Percentiles rank a stretch among this genome's conserved stretches.
phyloP scores from a whole-genome alignment of 495 filamentous ascomycete genomes.

The Pyronema omphalodes region DNA sequence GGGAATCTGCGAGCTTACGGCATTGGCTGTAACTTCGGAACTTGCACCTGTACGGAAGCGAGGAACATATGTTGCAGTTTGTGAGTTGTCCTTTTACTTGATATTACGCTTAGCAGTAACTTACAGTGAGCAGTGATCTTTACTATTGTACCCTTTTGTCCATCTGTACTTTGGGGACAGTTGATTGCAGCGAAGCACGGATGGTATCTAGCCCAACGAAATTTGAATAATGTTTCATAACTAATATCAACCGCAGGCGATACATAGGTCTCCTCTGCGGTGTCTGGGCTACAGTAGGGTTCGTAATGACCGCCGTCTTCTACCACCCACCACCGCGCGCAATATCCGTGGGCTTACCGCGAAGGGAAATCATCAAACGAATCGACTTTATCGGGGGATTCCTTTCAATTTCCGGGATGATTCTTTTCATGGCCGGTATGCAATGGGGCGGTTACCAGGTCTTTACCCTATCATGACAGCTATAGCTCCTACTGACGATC shows the following conservation, averaged over 20 bases:
- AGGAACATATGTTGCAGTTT: slow-evolving; percentile 46
- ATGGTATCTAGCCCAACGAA: slow-evolving; percentile 27
- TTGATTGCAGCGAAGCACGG: slow-evolving; percentile 39
- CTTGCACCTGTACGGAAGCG: slow-evolving; percentile 48
- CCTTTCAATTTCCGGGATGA: slow-evolving; percentile 44
- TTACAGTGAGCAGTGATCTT: slow-evolving; percentile 32
- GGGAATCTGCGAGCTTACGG: slow-evolving; percentile 47
- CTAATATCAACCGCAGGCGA: slow-evolving; percentile 17
- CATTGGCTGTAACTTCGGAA: slow-evolving; percentile 49
- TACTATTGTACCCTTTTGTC: slow-evolving; percentile 49
- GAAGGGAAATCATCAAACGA: slow-evolving; percentile 33
- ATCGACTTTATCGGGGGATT: slow-evolving; percentile 52
- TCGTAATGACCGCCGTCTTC: slow-evolving; percentile 42
- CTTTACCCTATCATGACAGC: slow-evolving; percentile 4
- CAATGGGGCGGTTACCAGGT: slow-evolving; percentile 52
- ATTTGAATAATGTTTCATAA: not conserved
- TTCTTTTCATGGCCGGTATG: slow-evolving; percentile 46
- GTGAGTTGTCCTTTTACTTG: not conserved
- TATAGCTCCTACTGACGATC: not conserved
- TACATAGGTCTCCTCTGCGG: slow-evolving; percentile 44
- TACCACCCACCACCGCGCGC: slow-evolving; percentile 47
- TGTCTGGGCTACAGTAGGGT: slow-evolving; percentile 42
- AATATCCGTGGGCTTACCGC: slow-evolving; percentile 33
- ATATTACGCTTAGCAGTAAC: not conserved
- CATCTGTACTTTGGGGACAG: slow-evolving; percentile 51